phyloP scores from a whole-genome alignment of 768 basidiomycete species.

The Clitopilus passeckerianus region DNA sequence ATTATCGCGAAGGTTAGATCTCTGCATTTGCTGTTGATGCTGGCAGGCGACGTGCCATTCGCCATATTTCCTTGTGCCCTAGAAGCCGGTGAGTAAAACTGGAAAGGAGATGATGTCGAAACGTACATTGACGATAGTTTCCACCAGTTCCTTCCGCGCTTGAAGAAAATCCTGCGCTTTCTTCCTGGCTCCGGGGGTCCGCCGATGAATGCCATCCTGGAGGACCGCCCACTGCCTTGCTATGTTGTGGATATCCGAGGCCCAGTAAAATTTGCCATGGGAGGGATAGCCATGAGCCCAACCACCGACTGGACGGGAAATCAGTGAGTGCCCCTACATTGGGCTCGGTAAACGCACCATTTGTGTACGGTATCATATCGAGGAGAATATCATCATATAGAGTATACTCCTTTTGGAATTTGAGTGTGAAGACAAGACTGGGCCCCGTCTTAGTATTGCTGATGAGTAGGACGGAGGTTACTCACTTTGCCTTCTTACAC shows the following conservation, averaged over 20 bases:
- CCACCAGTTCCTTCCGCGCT: constrained; percentile 10
- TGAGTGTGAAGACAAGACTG: constrained; percentile 22
- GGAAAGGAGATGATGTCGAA: not conserved
- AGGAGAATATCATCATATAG: constrained; percentile 18
- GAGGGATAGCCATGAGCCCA: constrained; percentile 20
- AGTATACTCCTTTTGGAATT: constrained; percentile 19
- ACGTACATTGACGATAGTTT: constrained; percentile 9
- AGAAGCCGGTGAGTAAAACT: too few relatives aligned
- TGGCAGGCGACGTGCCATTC: too few relatives aligned
- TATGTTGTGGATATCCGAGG: constrained; percentile 21
- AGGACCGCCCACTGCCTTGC: constrained; percentile 8
- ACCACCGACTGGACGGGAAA: constrained; percentile 18
- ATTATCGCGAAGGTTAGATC: too few relatives aligned
- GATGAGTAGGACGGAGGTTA: not conserved
- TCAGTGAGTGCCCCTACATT: not conserved
- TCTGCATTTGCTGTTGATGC: too few relatives aligned
- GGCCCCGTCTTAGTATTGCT: not conserved
- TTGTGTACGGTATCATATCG: constrained; percentile 23
- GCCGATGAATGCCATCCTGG: constrained; percentile 13
- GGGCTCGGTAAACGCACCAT: constrained; percentile 14
- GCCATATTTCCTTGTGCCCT: too few relatives aligned
- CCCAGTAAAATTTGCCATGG: constrained; percentile 27
- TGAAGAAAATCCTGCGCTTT: constrained; percentile 18
- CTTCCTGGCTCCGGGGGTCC: constrained; percentile 16
- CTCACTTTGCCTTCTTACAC: constrained; percentile 23